These are phyloP conservation scores for Suhomyces yuchorum DNA, from an alignment of 1,139 yeast species.

Conservation along the genomic window DNA sequence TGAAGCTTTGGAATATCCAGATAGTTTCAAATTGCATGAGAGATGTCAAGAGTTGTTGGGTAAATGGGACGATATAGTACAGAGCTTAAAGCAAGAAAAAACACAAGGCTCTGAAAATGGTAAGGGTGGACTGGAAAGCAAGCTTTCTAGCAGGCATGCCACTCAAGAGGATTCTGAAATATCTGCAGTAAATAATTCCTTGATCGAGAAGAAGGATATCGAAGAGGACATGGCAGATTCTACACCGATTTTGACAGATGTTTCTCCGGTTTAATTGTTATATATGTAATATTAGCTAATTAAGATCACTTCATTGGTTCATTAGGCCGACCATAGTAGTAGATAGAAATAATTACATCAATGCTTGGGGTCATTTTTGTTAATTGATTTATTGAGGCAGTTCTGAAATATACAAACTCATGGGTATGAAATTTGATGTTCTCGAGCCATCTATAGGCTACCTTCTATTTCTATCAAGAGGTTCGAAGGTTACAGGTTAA, in stretches of 20 bases:
- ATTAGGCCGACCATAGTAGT: not conserved
- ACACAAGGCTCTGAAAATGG: slow-evolving; percentile 13
- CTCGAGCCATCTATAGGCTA: no score
- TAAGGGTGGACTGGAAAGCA: slow-evolving; percentile 12
- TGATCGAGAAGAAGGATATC: slow-evolving; percentile 14
- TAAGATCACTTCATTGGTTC: not conserved
- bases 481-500: no score
- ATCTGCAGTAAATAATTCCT: slow-evolving; percentile 24
- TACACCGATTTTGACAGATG: slow-evolving; percentile 9
- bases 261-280: slow-evolving; percentile 12
- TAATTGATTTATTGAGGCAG: no score
- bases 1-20: slow-evolving; percentile 44
- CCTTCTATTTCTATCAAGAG: no score
- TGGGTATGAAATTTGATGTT: no score
- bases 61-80: slow-evolving; percentile 48
- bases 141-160: slow-evolving; percentile 19
- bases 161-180: slow-evolving; percentile 39
- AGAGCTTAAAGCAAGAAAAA: slow-evolving; percentile 39
- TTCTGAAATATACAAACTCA: no score
- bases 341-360: no score
- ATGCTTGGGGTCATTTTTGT: no score
- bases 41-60: slow-evolving; percentile 44
- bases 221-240: slow-evolving; percentile 10
- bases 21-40: slow-evolving; percentile 51
- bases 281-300: slow-evolving; percentile 16